Evolutionary conservation across 441 rosid species (phyloP), one percentile per base, ranked within the genome.

Genomic region (Gossypium aridum): DNA sequence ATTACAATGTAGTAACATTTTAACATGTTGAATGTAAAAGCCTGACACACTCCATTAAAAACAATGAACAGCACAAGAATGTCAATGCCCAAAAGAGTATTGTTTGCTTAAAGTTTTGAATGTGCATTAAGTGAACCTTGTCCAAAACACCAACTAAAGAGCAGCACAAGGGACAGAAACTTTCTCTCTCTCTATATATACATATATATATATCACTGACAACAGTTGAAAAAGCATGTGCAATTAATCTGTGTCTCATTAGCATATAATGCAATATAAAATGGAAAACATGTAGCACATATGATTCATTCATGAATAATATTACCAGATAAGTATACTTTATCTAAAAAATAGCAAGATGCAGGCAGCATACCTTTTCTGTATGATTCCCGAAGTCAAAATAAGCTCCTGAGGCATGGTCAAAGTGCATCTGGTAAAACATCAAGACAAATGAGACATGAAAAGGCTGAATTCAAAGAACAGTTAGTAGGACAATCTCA

Each of bases 301-400:
- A 9, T 17, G 34, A 54, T 70, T 74, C 10, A 39, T 8, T 13
- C 5, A 54, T 37, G 14, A 76, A 28, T 9, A 66, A n/a, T 43
- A 25, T 20, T 16, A 25, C 61, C 43, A 62, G 26, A 62, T 23
- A 59, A 71, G 54, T 17, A 57, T n/a, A 49, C 4, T 22, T 26
- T 14, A 70, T 56, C 25, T 37, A 51, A 51, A 68, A 66, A 64
- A 53, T 43, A 20, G 14, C 78, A 71, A 61, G 61, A 51, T 70
- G 55, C 64, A 62, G 75, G 76, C 37, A 57, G 16, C 80, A 59
- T 82, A 93, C 99, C 92, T 92, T 94, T 82, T 94, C 98, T 17
- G 98, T 91, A 75, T 96, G 99, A 84, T 96, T 96, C 59, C 99
- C 98, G 69, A 83, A 96, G 84, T 96, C 98, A 76, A 90, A 89